A percentile compares a stretch with the other conserved stretches of the same genome.
Conservation (phyloP, 345 rosid species). For the Eucalyptus pauciflora region DNA sequence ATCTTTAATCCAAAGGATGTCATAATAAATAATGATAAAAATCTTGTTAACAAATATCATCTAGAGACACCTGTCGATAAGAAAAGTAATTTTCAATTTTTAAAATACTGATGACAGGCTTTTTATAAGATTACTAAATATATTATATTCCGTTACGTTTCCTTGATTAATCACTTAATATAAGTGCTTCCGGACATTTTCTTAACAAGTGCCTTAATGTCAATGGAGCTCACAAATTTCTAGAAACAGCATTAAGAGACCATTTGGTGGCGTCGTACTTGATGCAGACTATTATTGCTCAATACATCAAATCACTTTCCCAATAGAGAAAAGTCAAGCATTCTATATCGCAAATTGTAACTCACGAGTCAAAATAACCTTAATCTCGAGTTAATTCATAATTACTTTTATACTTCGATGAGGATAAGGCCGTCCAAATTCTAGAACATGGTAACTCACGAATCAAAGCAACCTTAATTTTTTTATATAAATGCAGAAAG, state of each 20-base stretch:
- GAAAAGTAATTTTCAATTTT: background rate
- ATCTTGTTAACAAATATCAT: background rate
- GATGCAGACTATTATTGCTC: background rate
- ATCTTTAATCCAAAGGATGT: too few species aligned
- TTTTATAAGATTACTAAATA: background rate
- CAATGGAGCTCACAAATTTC: background rate
- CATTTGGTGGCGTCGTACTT: background rate
- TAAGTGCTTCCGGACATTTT: background rate
- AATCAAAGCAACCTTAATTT: background rate
- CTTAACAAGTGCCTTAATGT: background rate
- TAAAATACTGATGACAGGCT: background rate
- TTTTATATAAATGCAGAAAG: background rate
- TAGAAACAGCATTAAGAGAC: background rate
- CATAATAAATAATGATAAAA: background rate
- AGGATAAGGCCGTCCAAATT: background rate
- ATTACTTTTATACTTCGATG: background rate
- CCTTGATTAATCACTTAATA: background rate
- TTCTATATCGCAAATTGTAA: accelerated
- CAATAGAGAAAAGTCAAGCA: background rate
- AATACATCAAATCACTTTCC: background rate
- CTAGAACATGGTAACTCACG: too few species aligned
- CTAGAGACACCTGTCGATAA: background rate
- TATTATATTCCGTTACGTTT: background rate
- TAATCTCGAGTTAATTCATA: background rate
- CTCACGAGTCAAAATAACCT: background rate